Conservation (phyloP, 2,329 filamentous ascomycete species). For the Phialophora macrospora region DNA sequence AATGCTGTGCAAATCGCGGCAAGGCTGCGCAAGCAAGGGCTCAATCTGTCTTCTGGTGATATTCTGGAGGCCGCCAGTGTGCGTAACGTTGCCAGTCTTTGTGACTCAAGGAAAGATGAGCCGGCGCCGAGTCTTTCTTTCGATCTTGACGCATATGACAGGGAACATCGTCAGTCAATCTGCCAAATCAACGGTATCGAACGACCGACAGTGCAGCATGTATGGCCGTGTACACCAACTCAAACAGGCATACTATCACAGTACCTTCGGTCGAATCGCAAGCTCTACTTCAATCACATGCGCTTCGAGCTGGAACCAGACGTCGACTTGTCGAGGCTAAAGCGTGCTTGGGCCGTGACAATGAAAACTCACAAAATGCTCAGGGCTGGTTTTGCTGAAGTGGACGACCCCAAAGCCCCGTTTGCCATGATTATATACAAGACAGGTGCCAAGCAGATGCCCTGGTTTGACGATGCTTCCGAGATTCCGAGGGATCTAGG, state of each 20-base stretch:
- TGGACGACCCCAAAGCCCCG: constrained; percentile 63
- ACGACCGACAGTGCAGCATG: constrained; percentile 54
- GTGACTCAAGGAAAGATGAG: constrained; percentile 11
- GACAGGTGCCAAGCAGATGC: constrained; percentile 43
- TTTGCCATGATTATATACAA: constrained; percentile 76
- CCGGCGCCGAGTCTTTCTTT: constrained; percentile 40
- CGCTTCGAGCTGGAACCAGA: constrained; percentile 56
- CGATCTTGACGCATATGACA: constrained; percentile 60
- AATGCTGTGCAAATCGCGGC: constrained; percentile 78
- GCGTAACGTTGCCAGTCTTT: constrained; percentile 33
- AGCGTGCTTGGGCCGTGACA: constrained; percentile 64
- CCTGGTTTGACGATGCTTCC: constrained; percentile 45
- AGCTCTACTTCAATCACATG: constrained; percentile 76
- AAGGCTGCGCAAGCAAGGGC: constrained; percentile 64
- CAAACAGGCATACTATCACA: constrained; percentile 81
- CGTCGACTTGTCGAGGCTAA: constrained; percentile 52
- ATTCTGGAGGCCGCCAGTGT: constrained; percentile 65
- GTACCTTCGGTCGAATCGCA: constrained; percentile 69
- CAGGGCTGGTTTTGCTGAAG: constrained; percentile 71
- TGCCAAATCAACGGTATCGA: constrained; percentile 24
- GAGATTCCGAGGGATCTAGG: neutral
- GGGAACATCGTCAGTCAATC: constrained; percentile 43
- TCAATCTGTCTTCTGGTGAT: constrained; percentile 69
- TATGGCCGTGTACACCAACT: constrained; percentile 78
- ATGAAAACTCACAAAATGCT: constrained; percentile 70